A percentile compares a stretch with the other conserved stretches of the same genome.
Evolutionary conservation across 306 rosid genomes (phyloP).

Genomic region (Oemleria cerasiformis): DNA sequence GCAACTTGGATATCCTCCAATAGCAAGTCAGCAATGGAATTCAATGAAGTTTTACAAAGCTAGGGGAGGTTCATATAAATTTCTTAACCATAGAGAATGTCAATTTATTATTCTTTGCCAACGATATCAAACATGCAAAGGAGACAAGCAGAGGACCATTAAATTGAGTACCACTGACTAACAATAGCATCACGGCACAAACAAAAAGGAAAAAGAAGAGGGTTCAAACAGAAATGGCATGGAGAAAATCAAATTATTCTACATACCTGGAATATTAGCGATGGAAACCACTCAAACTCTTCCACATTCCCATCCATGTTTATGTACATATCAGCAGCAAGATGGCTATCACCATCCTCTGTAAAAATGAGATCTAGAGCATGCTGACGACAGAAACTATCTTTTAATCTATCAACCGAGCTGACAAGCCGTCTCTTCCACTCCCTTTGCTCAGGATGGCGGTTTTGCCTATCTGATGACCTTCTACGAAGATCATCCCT

Average conservation of each 20-base stretch:
- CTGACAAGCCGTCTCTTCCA: conserved; percentile 88
- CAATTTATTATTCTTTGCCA: too few species aligned
- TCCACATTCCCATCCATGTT: conserved; percentile 73
- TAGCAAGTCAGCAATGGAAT: not conserved
- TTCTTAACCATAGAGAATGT: not conserved
- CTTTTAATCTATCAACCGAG: conserved; percentile 87
- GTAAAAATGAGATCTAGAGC: conserved; percentile 90
- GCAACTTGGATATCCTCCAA: not conserved
- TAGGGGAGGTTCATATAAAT: not conserved
- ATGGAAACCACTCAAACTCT: conserved; percentile 85
- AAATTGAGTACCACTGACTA: not conserved
- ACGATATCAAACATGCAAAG: not conserved
- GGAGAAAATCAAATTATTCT: conserved; percentile 6
- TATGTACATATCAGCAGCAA: conserved; percentile 90
- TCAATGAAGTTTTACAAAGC: too few species aligned
- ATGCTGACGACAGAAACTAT: conserved; percentile 91
- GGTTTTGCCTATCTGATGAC: conserved; percentile 81
- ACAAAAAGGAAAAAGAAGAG: conserved; percentile 11
- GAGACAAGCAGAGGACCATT: not conserved
- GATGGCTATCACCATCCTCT: conserved; percentile 95
- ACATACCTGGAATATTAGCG: conserved; percentile 84
- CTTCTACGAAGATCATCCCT: conserved; percentile 73
- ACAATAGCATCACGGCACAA: not conserved
- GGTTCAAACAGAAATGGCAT: conserved; percentile 6
- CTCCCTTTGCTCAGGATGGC: conserved; percentile 98